phyloP scores from a whole-genome alignment of 208 protist genomes.

The Tritrichomonas musculus region DNA sequence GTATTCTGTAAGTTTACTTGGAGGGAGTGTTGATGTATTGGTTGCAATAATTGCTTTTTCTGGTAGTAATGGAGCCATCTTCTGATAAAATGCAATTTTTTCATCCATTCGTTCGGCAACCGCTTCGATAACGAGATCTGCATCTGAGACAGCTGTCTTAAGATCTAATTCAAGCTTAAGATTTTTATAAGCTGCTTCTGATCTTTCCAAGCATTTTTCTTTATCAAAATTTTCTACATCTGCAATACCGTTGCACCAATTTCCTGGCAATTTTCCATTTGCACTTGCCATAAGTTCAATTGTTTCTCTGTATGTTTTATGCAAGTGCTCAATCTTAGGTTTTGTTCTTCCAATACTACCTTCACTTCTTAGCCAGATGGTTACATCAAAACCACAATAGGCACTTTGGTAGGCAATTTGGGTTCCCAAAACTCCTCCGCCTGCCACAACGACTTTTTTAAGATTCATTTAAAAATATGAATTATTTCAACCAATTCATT shows the following conservation, averaged over 20 bases:
- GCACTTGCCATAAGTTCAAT: neutral
- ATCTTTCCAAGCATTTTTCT: neutral
- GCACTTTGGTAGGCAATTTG: neutral
- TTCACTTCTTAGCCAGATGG: neutral
- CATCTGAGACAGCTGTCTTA: neutral
- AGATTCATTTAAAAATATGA: neutral
- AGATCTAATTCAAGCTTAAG: neutral
- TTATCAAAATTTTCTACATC: neutral
- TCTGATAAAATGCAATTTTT: neutral
- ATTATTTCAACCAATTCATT: too few relatives aligned
- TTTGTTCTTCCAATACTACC: neutral
- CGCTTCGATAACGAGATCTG: neutral
- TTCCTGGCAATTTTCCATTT: too few relatives aligned
- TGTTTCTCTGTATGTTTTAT: too few relatives aligned
- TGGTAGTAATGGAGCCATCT: neutral
- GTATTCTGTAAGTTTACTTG: neutral
- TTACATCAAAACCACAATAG: neutral
- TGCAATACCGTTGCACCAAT: neutral
- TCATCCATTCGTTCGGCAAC: neutral
- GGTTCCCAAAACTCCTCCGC: neutral
- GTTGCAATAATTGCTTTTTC: neutral
- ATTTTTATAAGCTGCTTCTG: neutral
- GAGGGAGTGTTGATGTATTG: neutral
- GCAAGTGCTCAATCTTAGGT: neutral
- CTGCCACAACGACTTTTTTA: neutral